Percentiles rank a stretch among this genome's conserved stretches.
Conservation (phyloP, 2,329 filamentous ascomycete species). For the Calonectria pauciramosa region DNA sequence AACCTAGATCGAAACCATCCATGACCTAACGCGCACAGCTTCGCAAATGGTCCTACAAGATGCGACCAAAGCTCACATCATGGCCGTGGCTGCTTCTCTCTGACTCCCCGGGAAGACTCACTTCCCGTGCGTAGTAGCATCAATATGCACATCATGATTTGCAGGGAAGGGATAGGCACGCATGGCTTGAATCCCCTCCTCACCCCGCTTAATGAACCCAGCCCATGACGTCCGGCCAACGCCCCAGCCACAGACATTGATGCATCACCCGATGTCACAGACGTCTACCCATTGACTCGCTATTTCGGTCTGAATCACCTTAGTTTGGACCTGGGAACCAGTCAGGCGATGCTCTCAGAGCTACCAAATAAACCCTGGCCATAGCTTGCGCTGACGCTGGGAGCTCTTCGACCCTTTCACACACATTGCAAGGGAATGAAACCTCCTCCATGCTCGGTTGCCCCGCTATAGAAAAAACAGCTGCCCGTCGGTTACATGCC, state of each 20-base stretch:
- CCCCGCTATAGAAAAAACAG: conserved; percentile 7
- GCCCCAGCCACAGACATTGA: conserved; percentile 17
- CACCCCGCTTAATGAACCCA: conserved; percentile 16
- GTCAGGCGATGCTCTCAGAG: neutral
- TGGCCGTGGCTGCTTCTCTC: neutral
- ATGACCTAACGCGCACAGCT: neutral
- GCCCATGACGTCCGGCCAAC: conserved; percentile 16
- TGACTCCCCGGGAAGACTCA: conserved; percentile 25
- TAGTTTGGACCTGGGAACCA: neutral
- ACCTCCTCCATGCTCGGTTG: conserved; percentile 20
- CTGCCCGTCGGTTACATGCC: conserved; percentile 6
- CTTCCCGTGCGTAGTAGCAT: neutral
- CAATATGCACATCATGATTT: conserved; percentile 22
- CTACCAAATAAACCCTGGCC: neutral
- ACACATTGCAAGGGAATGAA: conserved; percentile 1
- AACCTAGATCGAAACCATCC: conserved; percentile 2
- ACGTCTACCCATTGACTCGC: neutral
- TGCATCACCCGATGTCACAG: neutral
- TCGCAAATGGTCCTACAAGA: neutral
- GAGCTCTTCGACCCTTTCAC: neutral
- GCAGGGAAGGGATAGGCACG: conserved; percentile 14
- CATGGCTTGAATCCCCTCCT: conserved; percentile 1
- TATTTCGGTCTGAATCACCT: neutral
- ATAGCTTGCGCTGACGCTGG: neutral
- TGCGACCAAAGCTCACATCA: neutral